Evolutionary conservation across 2,329 filamentous ascomycete genomes (phyloP).

Genomic region (Xylariaceae sp.): DNA sequence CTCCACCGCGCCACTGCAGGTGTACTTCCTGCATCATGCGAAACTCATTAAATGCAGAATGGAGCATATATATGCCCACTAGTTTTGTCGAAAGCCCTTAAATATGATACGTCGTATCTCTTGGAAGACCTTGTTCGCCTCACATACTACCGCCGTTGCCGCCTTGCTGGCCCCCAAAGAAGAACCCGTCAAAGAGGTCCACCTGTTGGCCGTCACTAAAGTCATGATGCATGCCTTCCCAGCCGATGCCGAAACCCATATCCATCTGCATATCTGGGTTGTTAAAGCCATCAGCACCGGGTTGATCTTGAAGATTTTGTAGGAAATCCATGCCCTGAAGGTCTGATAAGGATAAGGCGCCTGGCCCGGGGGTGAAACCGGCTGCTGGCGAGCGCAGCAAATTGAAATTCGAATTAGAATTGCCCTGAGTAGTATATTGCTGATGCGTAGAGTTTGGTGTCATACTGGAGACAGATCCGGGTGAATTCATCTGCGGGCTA

Average conservation of each 20-base stretch:
- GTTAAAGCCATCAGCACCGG: slow-evolving; percentile 33
- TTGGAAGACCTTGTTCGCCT: neutral
- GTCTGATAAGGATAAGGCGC: slow-evolving; percentile 51
- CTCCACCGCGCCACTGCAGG: neutral
- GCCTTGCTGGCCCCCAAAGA: slow-evolving; percentile 66
- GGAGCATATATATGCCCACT: neutral
- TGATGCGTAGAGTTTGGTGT: slow-evolving; percentile 44
- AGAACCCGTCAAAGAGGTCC: slow-evolving; percentile 76
- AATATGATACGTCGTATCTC: neutral
- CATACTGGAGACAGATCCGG: slow-evolving; percentile 43
- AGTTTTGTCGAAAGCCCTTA: neutral
- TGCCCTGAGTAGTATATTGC: slow-evolving; percentile 30
- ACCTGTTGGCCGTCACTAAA: slow-evolving; percentile 66
- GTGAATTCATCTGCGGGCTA: slow-evolving; percentile 45
- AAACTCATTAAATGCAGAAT: slow-evolving; percentile 4
- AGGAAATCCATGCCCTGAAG: slow-evolving; percentile 62
- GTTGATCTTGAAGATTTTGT: slow-evolving; percentile 51
- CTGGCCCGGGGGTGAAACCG: slow-evolving; percentile 40
- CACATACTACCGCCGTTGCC: slow-evolving; percentile 30
- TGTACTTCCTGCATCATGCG: neutral
- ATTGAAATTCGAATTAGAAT: slow-evolving; percentile 34
- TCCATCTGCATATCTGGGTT: slow-evolving; percentile 61
- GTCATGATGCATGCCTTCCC: slow-evolving; percentile 68
- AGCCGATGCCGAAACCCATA: slow-evolving; percentile 71
- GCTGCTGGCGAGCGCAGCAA: slow-evolving; percentile 38